Base-by-base conservation (phyloP, 2,329 filamentous ascomycete species). In the Microcyclospora tardicrescens region DNA sequence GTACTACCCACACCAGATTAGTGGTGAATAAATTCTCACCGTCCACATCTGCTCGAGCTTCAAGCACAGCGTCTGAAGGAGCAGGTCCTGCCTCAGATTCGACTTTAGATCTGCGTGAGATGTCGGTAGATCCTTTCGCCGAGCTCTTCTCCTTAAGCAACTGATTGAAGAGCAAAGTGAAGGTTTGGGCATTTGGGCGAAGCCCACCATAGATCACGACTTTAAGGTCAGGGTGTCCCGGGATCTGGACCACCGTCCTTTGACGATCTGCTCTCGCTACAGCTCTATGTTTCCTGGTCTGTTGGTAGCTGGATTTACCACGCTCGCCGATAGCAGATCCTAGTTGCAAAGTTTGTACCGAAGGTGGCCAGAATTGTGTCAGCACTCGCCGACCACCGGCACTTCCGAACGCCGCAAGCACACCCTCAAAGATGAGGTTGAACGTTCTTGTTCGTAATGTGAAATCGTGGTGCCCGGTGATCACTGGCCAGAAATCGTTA, bases 341-440 rank as follows among this genome's bases (percentile, higher is more conserved):
- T 24, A 24, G 8, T 24, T 24, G 19, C 19, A 24, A 24, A 24
- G 4, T 24, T 24, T 24, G 45, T 13, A 41, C 43, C 9, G 42
- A 30, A 13, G 41, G 40, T 16, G 53, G 69, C 64, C 71, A 76
- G 40, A 60, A 55, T 28, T 54, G 56, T 9, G 66, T 53, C 40
- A 71, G 69, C 28, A 76, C 46, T 3, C 49, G 56, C 40, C 60
- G 65, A 41, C 70, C 77, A 28, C 60, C 60, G 9, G 45, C 39
- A 40, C 64, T 68, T 38, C 68, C 70, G 34, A 67, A 63, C 0
- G 60, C 59, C 19, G 68, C 63, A 2, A 72, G 66, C 8, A 77
- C 60, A n/a, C 69, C 72, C 33, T 66, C 60, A 6, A 81, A 66
- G 6, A 76, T 43, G 13, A 52, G 49, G 43, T 75, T 69, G 61